These are phyloP conservation scores for sunflower (Helianthus annuus) DNA, from an alignment of 129 eudicot genomes.

Conservation along the genomic window HanXRQr2.0-SUNRISE NC_035446.2:116276787-116277286, in stretches of 20 bases:
- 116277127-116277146: conserved; percentile 72
- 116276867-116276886: not conserved
- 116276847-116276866: not conserved
- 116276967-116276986: too few relatives aligned
- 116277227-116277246: not conserved
- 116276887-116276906: not conserved
- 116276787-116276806: too few relatives aligned
- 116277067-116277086: conserved; percentile 74
- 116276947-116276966: not conserved
- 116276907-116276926: not conserved
- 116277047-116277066: conserved; percentile 72
- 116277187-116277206: conserved; percentile 31
- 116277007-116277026: not conserved
- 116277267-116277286: conserved; percentile 10
- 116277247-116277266: conserved; percentile 45
- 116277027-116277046: conserved; percentile 71
- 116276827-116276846: not conserved
- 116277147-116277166: conserved; percentile 45
- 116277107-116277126: conserved; percentile 61
- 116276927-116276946: conserved; percentile 1
- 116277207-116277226: conserved; percentile 24
- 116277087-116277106: conserved; percentile 95
- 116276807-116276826: not conserved
- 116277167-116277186: conserved; percentile 50
- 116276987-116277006: not conserved